A percentile compares a stretch with the other conserved stretches of the same genome.
These are phyloP conservation scores for Eruca vesicaria DNA, from an alignment of 441 rosid species.

Conservation along the genomic window DNA sequence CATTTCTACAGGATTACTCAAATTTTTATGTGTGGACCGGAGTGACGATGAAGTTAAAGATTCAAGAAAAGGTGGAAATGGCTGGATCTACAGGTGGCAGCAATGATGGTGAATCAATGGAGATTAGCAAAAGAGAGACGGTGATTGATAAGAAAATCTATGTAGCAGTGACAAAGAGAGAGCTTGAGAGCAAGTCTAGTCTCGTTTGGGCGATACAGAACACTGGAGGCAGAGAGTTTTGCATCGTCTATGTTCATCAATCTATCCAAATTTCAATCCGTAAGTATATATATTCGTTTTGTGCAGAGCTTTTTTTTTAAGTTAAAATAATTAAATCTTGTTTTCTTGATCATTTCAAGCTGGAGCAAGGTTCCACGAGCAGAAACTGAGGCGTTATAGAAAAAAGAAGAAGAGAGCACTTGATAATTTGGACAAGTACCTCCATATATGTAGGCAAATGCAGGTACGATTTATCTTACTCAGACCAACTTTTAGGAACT, in stretches of 20 bases:
- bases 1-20: neutral
- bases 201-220: too few relatives aligned
- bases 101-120: neutral
- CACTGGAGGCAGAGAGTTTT: too few relatives aligned
- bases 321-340: neutral
- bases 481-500: too few relatives aligned
- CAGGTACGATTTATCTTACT: conserved; percentile 49
- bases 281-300: neutral
- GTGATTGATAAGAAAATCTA: conserved; percentile 58
- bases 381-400: conserved; percentile 6
- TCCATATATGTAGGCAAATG: conserved; percentile 44
- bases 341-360: neutral
- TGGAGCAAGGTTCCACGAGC: neutral
- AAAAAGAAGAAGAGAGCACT: conserved; percentile 49
- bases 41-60: conserved; percentile 18
- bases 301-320: neutral
- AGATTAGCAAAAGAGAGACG: neutral
- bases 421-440: conserved; percentile 48
- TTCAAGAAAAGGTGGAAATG: conserved; percentile 14
- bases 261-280: conserved; percentile 28
- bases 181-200: conserved; percentile 47
- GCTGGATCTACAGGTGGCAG: conserved; percentile 5
- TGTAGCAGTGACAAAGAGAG: conserved; percentile 63
- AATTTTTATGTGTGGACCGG: conserved; percentile 5
- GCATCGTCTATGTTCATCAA: conserved; percentile 64